Evolutionary conservation across 1,284 basidiomycete species (phyloP), one percentile per base, ranked within the genome.

Genomic region (Ceratobasidium sp.): DNA sequence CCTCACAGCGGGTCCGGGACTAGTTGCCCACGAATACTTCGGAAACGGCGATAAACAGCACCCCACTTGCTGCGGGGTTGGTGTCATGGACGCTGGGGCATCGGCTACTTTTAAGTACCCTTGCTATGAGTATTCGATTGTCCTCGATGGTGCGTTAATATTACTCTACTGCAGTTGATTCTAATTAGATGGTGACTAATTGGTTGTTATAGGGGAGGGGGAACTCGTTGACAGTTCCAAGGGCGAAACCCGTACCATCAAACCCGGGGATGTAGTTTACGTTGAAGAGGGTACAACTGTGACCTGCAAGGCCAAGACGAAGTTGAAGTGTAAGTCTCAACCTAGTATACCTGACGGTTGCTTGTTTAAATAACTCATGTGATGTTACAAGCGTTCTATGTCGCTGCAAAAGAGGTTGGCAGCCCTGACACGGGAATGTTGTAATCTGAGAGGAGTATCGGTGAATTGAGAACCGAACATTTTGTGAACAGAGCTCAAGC

Each of bases 31-130:
- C 15, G 46, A 49, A 49, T 49, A 49, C 9, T 49, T 49, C 46
- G 54, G 54, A 32, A 57, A 57, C 25, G n/a, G 54, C 22, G 11
- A 57, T 25, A n/a, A 57, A 11, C 11, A 57, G 54, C 22, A n/a
- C 54, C 54, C 17, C 54, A 57, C 54, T 1, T 57, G 22, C 29
- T 57, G 54, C 54, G 54, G 54, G 4, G 54, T 57, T n/a, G 54
- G 54, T 32, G 2, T n/a, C 13, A 22, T 57, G 22, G 11, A 22
- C 9, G 8, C 54, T 5, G 29, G 29, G 3, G 8, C 2, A 15
- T 57, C 54, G 54, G 22, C 19, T n/a, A 57, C 17, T 2, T 57
- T n/a, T 11, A n/a, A 57, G 54, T 57, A 57, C 15, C 54, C 54
- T 11, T 4, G 54, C 29, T 57, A 57, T 32, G 19, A 57, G 29